These are phyloP conservation scores for Chamaenerion angustifolium DNA, from an alignment of 345 rosid species.

Conservation along the genomic window DNA sequence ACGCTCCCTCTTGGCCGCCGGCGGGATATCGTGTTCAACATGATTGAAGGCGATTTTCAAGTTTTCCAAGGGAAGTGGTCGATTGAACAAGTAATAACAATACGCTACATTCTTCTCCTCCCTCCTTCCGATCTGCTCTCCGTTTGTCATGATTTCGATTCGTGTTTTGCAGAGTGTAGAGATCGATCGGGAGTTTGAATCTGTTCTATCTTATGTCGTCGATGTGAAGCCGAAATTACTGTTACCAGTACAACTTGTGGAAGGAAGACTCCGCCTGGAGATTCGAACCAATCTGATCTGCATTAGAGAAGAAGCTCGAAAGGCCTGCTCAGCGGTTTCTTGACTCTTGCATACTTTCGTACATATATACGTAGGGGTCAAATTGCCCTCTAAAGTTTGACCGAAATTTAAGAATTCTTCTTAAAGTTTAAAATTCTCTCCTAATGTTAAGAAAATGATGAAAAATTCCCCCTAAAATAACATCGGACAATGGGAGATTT, in stretches of 20 bases:
- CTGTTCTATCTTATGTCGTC: constrained; percentile 49
- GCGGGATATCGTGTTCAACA: constrained; percentile 81
- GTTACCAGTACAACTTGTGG: constrained; percentile 66
- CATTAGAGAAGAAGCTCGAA: constrained; percentile 53
- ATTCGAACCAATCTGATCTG: constrained; percentile 51
- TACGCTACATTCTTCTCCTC: not conserved
- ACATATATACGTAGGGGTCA: too few relatives aligned
- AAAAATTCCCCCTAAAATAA: too few relatives aligned
- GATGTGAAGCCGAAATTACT: constrained; percentile 72
- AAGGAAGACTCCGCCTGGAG: constrained; percentile 69
- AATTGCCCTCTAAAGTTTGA: too few relatives aligned
- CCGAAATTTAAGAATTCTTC: too few relatives aligned
- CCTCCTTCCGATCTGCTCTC: not conserved
- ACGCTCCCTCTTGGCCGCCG: constrained; percentile 31
- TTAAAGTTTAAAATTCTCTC: too few relatives aligned
- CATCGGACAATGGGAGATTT: too few relatives aligned
- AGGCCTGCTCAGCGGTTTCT: constrained; percentile 7
- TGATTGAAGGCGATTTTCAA: constrained; percentile 90
- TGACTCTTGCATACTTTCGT: too few relatives aligned
- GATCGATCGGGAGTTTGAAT: constrained; percentile 24
- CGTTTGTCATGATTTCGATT: constrained; percentile 5
- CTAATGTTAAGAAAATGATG: too few relatives aligned
- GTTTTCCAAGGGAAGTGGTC: constrained; percentile 87
- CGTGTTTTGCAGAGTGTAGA: constrained; percentile 11
- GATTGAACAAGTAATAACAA: constrained; percentile 54